Conservation (phyloP, 768 basidiomycete species). For the Russula sp. region DNA sequence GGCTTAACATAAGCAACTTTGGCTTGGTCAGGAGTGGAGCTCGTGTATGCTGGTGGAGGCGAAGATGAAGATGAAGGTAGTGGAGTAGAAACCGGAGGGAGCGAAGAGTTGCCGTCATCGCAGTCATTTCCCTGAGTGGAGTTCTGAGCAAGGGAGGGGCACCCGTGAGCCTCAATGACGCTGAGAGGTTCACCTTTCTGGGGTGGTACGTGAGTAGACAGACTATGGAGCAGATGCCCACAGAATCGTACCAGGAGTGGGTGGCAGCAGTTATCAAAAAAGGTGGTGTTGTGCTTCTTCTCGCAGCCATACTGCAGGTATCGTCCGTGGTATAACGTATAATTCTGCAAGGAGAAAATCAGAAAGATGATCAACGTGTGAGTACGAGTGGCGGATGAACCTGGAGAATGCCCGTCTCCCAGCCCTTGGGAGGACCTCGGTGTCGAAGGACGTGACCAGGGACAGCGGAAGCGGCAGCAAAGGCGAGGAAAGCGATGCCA, state of each 20-base stretch:
- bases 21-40: not conserved
- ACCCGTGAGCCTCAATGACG: slow-evolving; percentile 21
- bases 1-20: not conserved
- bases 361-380: not conserved
- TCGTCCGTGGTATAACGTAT: slow-evolving; percentile 50
- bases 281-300: slow-evolving; percentile 32
- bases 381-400: slow-evolving; percentile 21
- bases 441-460: not conserved
- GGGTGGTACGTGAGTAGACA: not conserved
- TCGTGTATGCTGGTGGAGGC: not conserved
- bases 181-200: slow-evolving; percentile 48
- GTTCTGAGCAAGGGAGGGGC: not conserved
- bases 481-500: slow-evolving; percentile 37
- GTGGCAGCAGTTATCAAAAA: slow-evolving; percentile 67
- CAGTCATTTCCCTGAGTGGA: slow-evolving; percentile 24
- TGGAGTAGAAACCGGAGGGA: slow-evolving; percentile 4
- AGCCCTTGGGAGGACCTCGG: slow-evolving; percentile 35
- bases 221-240: slow-evolving; percentile 3
- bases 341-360: slow-evolving; percentile 33
- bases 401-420: slow-evolving; percentile 41
- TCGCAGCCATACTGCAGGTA: slow-evolving; percentile 51
- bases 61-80: too few species aligned
- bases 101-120: slow-evolving; percentile 24
- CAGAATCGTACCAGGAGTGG: slow-evolving; percentile 47
- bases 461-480: slow-evolving; percentile 30